These are phyloP conservation scores for Ceratobasidium sp. DNA, from an alignment of 1,284 basidiomycete species.

Conservation along the genomic window DNA sequence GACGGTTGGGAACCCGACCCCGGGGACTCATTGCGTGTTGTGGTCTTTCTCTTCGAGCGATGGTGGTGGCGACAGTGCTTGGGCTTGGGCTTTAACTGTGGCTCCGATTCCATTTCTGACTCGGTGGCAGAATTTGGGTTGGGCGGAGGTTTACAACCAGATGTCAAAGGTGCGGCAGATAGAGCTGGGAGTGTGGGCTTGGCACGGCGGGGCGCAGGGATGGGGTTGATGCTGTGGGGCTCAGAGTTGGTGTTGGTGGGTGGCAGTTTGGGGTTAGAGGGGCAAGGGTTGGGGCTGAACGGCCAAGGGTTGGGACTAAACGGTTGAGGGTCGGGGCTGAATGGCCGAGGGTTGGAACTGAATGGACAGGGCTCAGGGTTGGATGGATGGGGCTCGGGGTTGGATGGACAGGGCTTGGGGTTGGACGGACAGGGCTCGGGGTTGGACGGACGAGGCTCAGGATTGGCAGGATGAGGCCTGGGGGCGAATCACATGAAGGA, in stretches of 20 bases:
- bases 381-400: neutral
- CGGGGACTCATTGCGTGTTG: neutral
- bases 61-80: neutral
- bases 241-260: neutral
- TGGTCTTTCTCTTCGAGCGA: neutral
- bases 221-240: neutral
- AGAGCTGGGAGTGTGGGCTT: neutral
- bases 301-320: too few species aligned
- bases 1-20: neutral
- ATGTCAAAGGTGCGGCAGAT: neutral
- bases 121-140: slow-evolving; percentile 4
- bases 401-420: neutral
- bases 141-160: neutral
- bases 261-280: neutral
- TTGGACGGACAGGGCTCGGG: neutral
- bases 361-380: neutral
- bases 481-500: too few species aligned
- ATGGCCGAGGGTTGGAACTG: too few species aligned
- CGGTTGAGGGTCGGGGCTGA: too few species aligned
- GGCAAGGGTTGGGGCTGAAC: too few species aligned
- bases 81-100: neutral
- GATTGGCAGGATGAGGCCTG: too few species aligned
- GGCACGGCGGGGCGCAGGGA: neutral
- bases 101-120: slow-evolving; percentile 3
- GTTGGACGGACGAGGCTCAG: neutral